Percentiles rank a stretch among this genome's conserved stretches.
These are phyloP conservation scores for Eucalyptus cloeziana DNA, from an alignment of 345 rosid genomes.

Conservation along the genomic window DNA sequence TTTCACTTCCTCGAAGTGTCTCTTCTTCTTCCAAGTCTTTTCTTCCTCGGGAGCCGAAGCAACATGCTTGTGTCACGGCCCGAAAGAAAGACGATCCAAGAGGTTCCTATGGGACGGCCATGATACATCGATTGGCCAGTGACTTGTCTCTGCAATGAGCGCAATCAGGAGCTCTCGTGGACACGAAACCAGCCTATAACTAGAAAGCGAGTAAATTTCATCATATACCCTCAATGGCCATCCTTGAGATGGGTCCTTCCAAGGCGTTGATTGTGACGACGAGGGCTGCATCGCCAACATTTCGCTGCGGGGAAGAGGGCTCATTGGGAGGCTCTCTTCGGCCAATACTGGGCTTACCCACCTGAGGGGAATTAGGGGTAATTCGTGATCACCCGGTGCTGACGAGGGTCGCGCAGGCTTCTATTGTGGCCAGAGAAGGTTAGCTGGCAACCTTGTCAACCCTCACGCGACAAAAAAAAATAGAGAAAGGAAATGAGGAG, in stretches of 20 bases:
- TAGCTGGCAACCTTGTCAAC: accelerated
- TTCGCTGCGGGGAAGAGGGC: neutral
- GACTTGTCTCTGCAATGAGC: neutral
- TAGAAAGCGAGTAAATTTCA: neutral
- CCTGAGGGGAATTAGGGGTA: neutral
- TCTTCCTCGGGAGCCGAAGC: neutral
- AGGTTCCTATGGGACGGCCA: no score
- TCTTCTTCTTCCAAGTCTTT: neutral
- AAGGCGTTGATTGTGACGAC: neutral
- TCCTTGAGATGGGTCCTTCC: neutral
- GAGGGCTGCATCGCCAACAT: neutral
- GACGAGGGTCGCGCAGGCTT: accelerated
- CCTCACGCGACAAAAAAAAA: accelerated
- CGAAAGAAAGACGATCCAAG: no score
- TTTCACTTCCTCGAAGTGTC: neutral
- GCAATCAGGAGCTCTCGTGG: accelerated
- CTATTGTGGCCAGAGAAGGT: accelerated
- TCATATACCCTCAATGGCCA: neutral
- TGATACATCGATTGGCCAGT: no score
- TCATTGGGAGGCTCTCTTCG: neutral
- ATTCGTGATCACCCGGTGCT: accelerated
- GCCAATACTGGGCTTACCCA: neutral
- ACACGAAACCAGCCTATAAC: neutral
- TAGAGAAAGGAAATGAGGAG: accelerated
- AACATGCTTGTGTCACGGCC: neutral